Evolutionary conservation across 2,329 filamentous ascomycete species (phyloP).

Genomic region (Mollisiaceae sp.): DNA sequence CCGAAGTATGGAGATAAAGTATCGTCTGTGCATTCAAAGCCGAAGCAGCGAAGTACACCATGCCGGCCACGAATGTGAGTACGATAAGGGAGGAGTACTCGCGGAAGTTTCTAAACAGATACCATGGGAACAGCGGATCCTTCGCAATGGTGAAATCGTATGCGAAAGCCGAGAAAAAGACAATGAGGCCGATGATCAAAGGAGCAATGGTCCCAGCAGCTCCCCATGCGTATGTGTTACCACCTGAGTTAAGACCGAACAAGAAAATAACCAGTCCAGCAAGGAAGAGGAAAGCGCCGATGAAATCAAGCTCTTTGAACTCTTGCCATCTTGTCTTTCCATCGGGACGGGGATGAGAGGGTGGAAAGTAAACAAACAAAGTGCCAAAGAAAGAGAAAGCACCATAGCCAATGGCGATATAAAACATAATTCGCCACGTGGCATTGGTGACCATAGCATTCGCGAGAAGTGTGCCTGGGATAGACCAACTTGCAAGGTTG

Average conservation of each 20-base stretch:
- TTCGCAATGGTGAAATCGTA: slow-evolving; percentile 43
- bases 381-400: slow-evolving; percentile 52
- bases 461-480: slow-evolving; percentile 38
- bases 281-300: slow-evolving; percentile 45
- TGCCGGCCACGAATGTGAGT: slow-evolving; percentile 48
- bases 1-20: slow-evolving; percentile 22
- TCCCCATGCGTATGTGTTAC: slow-evolving; percentile 48
- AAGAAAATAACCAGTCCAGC: slow-evolving; percentile 49
- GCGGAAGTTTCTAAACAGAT: slow-evolving; percentile 48
- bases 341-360: slow-evolving; percentile 42
- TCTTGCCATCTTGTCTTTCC: slow-evolving; percentile 41
- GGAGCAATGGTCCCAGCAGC: slow-evolving; percentile 44
- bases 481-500: slow-evolving; percentile 38
- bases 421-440: slow-evolving; percentile 54
- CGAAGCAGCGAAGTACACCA: slow-evolving; percentile 47
- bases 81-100: slow-evolving; percentile 48
- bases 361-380: slow-evolving; percentile 43
- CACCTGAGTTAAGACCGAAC: slow-evolving; percentile 50
- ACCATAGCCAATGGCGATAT: slow-evolving; percentile 46
- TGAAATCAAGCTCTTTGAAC: slow-evolving; percentile 42
- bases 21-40: slow-evolving; percentile 30
- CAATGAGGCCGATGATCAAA: slow-evolving; percentile 29
- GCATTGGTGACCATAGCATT: slow-evolving; percentile 45
- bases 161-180: slow-evolving; percentile 27
- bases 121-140: slow-evolving; percentile 50